Evolutionary conservation across 345 rosid genomes (phyloP), one percentile per base, ranked within the genome.

Genomic region (Tarenaya hassleriana): DNA sequence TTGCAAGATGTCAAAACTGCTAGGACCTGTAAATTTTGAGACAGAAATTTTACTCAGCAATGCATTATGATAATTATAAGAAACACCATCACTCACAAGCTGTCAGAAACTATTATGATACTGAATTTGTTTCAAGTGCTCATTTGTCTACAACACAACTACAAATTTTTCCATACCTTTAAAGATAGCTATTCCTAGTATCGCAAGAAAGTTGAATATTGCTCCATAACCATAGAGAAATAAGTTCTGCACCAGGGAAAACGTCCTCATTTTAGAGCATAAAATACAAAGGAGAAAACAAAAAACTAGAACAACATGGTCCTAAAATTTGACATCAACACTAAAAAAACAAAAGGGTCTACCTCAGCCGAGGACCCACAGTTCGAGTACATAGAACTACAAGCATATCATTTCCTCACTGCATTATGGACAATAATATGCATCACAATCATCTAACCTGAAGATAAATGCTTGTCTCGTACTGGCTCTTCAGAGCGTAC

Each of bases 221-320:
- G 98, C 98, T 70, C 98, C 98, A 76, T 91, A 91, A n/a, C 98
- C 96, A 16, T 91, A 87, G 41, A 87, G 73, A 70, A 91, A 91
- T 49, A 91, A 71, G 69, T 91, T 91, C 98, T 91, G 92, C 72
- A 75, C 47, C 47, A 54, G 51, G 68, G 61, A 52, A 19, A 13
- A 61, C 41, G 59, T 14, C 10, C 29, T 8, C 50, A 50, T 48
- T 55, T 16, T 55, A 39, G 33, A 29, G 11, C 13, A 57, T 42
- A 1, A 27, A 50, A 21, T 49, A 18, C 58, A 29, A 16, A 34
- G 18, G 39, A 10, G 43, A n/a, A n/a, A n/a, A n/a, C n/a, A n/a
- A n/a, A n/a, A n/a, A n/a, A n/a, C n/a, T 29, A 51, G 37, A 58
- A 31, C 53, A 19, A 41, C 35, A 45, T 51, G 39, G 38, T 38